Evolutionary conservation across 169 alveolate genomes (phyloP).

Genomic region (Cyclospora cayetanensis): DNA sequence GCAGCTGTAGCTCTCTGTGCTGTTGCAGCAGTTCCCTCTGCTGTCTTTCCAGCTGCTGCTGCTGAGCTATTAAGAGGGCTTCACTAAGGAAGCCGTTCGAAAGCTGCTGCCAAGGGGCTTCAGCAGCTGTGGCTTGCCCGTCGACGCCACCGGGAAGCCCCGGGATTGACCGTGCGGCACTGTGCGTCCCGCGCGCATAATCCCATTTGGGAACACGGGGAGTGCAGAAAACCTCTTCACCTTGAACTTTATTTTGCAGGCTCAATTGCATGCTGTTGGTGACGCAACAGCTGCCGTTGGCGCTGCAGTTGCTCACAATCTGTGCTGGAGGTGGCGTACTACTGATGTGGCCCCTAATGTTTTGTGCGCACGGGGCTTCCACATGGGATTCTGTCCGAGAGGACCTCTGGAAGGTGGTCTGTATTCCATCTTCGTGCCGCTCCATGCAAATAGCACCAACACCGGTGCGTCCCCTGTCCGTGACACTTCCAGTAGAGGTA

Average conservation of each 20-base stretch:
- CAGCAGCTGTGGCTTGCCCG: no score
- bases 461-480: not conserved
- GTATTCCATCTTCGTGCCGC: not conserved
- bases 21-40: slow-evolving; percentile 40
- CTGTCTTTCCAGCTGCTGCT: slow-evolving; percentile 35
- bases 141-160: no score
- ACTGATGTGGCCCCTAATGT: not conserved
- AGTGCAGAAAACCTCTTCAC: not conserved
- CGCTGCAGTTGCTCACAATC: not conserved
- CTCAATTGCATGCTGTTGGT: no score
- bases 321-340: not conserved
- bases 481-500: not conserved
- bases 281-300: not conserved
- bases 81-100: no score
- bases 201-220: no score
- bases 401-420: not conserved
- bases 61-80: not conserved
- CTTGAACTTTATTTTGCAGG: not conserved
- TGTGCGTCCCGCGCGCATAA: no score
- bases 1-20: slow-evolving; percentile 46
- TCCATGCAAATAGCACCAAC: not conserved
- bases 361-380: not conserved
- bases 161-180: no score
- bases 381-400: not conserved
- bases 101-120: no score